A percentile compares a stretch with the other conserved stretches of the same genome.
Evolutionary conservation across 768 basidiomycete species (phyloP).

Genomic region (Infundibulicybe gibba): DNA sequence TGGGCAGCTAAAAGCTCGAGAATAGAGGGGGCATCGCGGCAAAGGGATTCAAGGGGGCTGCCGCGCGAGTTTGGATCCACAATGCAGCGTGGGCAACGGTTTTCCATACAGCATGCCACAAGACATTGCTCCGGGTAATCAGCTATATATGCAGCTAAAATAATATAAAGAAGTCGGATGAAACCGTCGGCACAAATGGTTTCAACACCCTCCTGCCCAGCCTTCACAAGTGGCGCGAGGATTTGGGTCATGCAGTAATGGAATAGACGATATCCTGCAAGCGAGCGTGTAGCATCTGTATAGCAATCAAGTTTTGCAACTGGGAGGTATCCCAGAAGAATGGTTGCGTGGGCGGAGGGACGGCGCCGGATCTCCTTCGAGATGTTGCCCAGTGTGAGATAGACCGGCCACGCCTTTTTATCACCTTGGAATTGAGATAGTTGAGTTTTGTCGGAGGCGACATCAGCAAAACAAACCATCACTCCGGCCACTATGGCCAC

Average conservation of each 20-base stretch:
- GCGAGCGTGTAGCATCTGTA: too few species aligned
- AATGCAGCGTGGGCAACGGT: slow-evolving; percentile 22
- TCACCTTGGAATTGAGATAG: too few species aligned
- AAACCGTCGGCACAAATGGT: too few species aligned
- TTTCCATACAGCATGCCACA: too few species aligned
- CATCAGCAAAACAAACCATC: too few species aligned
- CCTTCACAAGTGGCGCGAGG: slow-evolving; percentile 21
- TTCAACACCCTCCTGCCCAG: slow-evolving; percentile 27
- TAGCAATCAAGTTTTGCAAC: too few species aligned
- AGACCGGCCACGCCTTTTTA: too few species aligned
- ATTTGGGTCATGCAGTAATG: slow-evolving; percentile 25
- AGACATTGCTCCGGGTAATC: slow-evolving; percentile 37
- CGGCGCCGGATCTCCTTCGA: too few species aligned
- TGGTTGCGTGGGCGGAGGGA: slow-evolving; percentile 16
- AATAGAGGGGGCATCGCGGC: background rate
- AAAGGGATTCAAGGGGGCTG: background rate
- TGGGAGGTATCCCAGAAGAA: slow-evolving; percentile 31
- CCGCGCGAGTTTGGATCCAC: slow-evolving; percentile 14
- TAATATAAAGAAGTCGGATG: slow-evolving; percentile 20
- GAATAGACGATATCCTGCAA: too few species aligned
- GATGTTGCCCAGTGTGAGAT: too few species aligned
- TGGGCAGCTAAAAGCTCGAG: background rate
- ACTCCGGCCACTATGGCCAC: too few species aligned
- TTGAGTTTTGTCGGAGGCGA: too few species aligned
- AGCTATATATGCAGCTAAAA: slow-evolving; percentile 29